Percentiles rank a stretch among this genome's conserved stretches.
These are phyloP conservation scores for Sapria himalayana DNA, from an alignment of 345 rosid species.

Conservation along the genomic window DNA sequence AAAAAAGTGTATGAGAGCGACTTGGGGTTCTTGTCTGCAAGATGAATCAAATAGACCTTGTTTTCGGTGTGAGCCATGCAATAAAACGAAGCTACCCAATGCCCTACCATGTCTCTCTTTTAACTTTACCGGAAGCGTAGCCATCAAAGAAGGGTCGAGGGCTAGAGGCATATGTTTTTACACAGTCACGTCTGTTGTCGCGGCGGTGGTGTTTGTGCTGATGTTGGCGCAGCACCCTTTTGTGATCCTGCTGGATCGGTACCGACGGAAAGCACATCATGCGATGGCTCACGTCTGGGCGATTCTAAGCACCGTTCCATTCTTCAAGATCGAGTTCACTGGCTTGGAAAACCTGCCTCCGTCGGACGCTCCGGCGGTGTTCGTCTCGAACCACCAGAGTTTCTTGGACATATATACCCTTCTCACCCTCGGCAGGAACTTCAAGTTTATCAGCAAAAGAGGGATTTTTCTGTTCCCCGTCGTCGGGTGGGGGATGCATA, in stretches of 20 bases:
- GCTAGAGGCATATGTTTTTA: constrained; percentile 70
- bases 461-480: constrained; percentile 53
- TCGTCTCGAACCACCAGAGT: constrained; percentile 88
- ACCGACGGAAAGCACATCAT: constrained; percentile 52
- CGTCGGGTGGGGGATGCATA: constrained; percentile 85
- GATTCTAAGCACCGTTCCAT: constrained; percentile 24
- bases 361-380: constrained; percentile 56
- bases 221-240: constrained; percentile 63
- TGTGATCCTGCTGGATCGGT: constrained; percentile 52
- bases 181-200: constrained; percentile 33
- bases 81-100: too few relatives aligned
- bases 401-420: constrained; percentile 78
- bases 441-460: constrained; percentile 82
- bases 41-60: too few relatives aligned
- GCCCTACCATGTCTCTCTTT: too few relatives aligned
- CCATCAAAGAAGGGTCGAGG: constrained; percentile 29
- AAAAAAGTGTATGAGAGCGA: too few relatives aligned
- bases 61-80: too few relatives aligned
- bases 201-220: constrained; percentile 32
- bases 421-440: constrained; percentile 60
- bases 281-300: constrained; percentile 69
- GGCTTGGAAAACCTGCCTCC: constrained; percentile 77
- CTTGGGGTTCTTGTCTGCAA: too few relatives aligned
- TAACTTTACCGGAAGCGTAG: too few relatives aligned
- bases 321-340: constrained; percentile 32